Conservation (phyloP, 1,284 basidiomycete species). For the Papiliotrema terrestris region DNA sequence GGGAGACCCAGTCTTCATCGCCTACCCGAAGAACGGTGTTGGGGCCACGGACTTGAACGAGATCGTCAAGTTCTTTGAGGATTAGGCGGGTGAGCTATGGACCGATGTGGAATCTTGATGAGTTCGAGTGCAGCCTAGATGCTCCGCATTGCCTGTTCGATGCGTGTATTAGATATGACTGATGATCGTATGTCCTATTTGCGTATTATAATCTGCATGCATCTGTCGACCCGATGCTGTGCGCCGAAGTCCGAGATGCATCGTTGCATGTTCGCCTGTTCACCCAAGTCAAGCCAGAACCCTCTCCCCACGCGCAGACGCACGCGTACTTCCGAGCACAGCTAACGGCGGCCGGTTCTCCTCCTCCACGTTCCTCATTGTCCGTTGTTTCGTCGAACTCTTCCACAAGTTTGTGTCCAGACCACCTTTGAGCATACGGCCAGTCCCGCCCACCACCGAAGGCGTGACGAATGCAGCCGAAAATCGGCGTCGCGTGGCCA, state of each 20-base stretch:
- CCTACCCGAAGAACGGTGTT: constrained; percentile 29
- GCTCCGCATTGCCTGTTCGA: background rate
- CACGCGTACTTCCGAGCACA: background rate
- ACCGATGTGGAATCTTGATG: background rate
- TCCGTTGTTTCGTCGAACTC: background rate
- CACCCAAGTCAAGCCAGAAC: background rate
- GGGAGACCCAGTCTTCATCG: constrained; percentile 29
- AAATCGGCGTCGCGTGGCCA: constrained; percentile 5
- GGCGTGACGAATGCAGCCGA: constrained; percentile 14
- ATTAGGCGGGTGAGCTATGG: constrained; percentile 1
- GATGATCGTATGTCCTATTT: too few species aligned
- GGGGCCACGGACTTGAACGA: constrained; percentile 15
- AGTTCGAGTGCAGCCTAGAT: background rate
- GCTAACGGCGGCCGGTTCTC: constrained; percentile 12
- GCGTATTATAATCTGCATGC: too few species aligned
- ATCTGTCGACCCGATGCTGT: too few species aligned
- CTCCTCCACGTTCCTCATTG: constrained; percentile 10
- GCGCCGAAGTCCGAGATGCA: too few species aligned
- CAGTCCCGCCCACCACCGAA: background rate
- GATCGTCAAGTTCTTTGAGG: constrained; percentile 26
- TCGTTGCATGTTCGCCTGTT: too few species aligned
- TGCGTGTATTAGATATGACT: too few species aligned
- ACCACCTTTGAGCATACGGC: constrained; percentile 2
- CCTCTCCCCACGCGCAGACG: background rate
- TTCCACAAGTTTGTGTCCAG: constrained; percentile 1